phyloP scores from a whole-genome alignment of 164 flowering plant genomes.

The Santalum album region DNA sequence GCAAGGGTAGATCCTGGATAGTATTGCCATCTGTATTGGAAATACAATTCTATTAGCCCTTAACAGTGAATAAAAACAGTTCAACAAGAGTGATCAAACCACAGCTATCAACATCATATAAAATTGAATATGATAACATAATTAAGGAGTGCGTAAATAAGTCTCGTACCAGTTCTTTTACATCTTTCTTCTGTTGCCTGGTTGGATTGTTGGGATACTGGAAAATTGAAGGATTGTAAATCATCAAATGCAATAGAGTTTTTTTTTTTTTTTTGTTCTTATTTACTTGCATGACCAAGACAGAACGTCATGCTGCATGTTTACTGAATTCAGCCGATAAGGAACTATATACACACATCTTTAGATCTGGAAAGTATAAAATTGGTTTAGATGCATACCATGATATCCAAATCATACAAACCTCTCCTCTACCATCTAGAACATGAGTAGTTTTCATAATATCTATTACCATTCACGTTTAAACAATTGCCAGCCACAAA shows the following conservation, averaged over 20 bases:
- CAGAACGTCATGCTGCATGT: too few relatives aligned
- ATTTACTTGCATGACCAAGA: too few relatives aligned
- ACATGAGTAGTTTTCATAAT: too few relatives aligned
- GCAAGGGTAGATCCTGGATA: constrained; percentile 95
- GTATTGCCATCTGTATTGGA: constrained; percentile 69
- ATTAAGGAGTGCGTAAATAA: background rate
- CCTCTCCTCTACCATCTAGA: too few relatives aligned
- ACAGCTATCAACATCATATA: background rate
- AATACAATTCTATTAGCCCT: constrained; percentile 7
- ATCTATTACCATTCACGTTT: too few relatives aligned
- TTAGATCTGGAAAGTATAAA: too few relatives aligned
- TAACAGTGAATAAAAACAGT: background rate
- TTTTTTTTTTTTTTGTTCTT: too few relatives aligned
- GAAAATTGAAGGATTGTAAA: constrained; percentile 2
- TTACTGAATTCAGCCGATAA: too few relatives aligned
- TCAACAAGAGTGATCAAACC: background rate
- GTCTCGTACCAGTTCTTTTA: constrained; percentile 66
- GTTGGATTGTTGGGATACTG: constrained; percentile 93
- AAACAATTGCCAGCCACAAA: too few relatives aligned
- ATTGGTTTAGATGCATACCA: too few relatives aligned
- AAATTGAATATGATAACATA: background rate
- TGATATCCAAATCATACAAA: too few relatives aligned
- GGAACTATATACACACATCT: too few relatives aligned
- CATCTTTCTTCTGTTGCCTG: constrained; percentile 87
- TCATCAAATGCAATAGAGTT: background rate